Evolutionary conservation across 148 eudicot species (phyloP).

Genomic region (Cornus florida): DNA sequence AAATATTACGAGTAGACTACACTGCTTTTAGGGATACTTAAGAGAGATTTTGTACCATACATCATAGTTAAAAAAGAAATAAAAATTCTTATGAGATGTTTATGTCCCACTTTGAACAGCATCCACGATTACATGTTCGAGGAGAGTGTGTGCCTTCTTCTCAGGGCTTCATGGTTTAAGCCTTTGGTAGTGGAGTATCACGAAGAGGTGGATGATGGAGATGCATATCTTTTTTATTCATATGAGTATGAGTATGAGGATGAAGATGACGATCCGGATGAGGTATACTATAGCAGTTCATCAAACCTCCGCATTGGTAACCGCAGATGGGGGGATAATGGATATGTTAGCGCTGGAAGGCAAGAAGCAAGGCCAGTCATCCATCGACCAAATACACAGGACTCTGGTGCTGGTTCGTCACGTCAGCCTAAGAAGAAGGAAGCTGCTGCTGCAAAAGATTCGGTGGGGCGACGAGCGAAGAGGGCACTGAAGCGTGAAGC

Average conservation of each 20-base stretch:
- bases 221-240: constrained; percentile 26
- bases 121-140: constrained; percentile 77
- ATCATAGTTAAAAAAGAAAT: too few relatives aligned
- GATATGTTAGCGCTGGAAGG: constrained; percentile 70
- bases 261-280: constrained; percentile 53
- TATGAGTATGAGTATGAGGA: constrained; percentile 26
- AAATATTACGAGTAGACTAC: too few relatives aligned
- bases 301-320: constrained; percentile 65
- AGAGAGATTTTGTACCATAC: too few relatives aligned
- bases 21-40: too few relatives aligned
- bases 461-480: constrained; percentile 79
- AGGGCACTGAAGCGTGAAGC: constrained; percentile 93
- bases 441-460: constrained; percentile 34
- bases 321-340: constrained; percentile 88
- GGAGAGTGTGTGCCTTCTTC: constrained; percentile 84
- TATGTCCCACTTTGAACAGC: constrained; percentile 36
- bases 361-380: constrained; percentile 80
- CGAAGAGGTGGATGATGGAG: constrained; percentile 48
- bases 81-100: background rate
- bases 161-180: constrained; percentile 79
- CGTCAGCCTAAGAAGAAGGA: constrained; percentile 71
- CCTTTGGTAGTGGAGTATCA: constrained; percentile 58
- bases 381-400: constrained; percentile 33
- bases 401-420: constrained; percentile 53
- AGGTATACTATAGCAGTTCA: constrained; percentile 50